These are phyloP conservation scores for Vanrija humicola DNA, from an alignment of 1,284 basidiomycete genomes.

Conservation along the genomic window DNA sequence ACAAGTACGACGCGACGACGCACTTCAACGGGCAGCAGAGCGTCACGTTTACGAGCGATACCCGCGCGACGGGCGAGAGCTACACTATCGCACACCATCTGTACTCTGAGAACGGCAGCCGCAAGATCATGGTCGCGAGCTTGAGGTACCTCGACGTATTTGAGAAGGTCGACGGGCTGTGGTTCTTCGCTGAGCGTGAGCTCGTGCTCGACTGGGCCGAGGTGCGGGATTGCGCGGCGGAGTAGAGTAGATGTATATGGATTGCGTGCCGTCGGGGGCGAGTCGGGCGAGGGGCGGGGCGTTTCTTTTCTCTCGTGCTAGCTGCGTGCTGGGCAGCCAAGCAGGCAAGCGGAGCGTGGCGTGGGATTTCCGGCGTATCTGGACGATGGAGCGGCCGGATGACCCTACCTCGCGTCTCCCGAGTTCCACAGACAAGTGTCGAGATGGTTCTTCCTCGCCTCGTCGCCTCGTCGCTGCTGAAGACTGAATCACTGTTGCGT, in stretches of 20 bases:
- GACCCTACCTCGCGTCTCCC: no score
- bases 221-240: background rate
- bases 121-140: conserved; percentile 1
- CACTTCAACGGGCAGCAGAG: background rate
- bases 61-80: background rate
- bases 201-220: background rate
- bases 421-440: no score
- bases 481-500: no score
- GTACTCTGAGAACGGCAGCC: background rate
- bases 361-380: no score
- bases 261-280: no score
- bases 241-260: background rate
- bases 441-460: no score
- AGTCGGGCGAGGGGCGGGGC: no score
- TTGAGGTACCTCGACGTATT: background rate
- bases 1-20: background rate
- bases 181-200: background rate
- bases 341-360: no score
- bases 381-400: no score
- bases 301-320: no score
- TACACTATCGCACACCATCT: background rate
- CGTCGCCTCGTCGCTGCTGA: no score
- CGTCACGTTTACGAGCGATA: background rate
- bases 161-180: background rate
- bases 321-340: no score